phyloP scores from a whole-genome alignment of 2,329 filamentous ascomycete species.

The Falciphora oryzae region DNA sequence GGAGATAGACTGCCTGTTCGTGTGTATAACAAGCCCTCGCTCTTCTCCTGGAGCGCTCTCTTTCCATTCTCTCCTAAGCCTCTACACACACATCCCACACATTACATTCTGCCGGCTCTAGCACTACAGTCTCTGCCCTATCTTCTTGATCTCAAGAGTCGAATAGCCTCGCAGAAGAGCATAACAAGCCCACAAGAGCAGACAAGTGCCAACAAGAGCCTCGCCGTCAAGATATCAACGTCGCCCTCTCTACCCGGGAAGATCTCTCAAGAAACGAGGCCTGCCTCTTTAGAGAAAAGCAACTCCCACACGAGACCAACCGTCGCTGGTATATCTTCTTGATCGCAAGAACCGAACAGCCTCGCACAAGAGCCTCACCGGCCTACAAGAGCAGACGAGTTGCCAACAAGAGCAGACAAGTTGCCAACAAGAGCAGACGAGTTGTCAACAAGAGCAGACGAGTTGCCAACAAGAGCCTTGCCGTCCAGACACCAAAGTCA shows the following conservation, averaged over 20 bases:
- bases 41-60: not conserved
- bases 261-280: not conserved
- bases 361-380: not conserved
- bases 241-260: not conserved
- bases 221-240: not conserved
- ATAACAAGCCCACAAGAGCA: not conserved
- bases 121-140: not conserved
- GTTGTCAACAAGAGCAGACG: no score
- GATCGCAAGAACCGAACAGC: not conserved
- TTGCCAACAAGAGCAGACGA: no score
- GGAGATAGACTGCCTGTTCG: not conserved
- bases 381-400: not conserved
- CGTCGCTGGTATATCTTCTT: not conserved
- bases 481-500: not conserved
- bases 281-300: not conserved
- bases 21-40: not conserved
- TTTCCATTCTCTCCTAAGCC: not conserved
- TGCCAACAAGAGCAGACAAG: no score
- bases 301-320: not conserved
- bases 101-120: not conserved
- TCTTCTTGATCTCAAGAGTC: not conserved
- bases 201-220: not conserved
- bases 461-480: no score
- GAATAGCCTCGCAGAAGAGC: not conserved
- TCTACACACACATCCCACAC: no score